A percentile compares a stretch with the other conserved stretches of the same genome.
Conservation (phyloP, 176 grass and related monocot species). For the Eragrostis curvula region DNA sequence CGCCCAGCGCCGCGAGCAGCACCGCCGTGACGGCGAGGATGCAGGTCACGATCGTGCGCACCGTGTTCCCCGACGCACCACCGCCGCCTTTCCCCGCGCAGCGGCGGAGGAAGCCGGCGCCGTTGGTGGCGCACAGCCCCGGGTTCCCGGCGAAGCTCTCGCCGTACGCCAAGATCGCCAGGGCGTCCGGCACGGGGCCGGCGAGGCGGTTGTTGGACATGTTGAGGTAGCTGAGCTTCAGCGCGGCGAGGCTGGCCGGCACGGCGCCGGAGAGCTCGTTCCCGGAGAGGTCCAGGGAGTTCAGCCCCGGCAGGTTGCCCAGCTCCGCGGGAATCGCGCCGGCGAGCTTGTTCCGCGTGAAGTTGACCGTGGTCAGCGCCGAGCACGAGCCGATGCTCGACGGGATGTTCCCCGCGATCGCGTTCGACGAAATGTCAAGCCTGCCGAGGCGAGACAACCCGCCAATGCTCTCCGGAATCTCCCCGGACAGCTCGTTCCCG, state of each 20-base stretch:
- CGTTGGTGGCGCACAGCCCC: constrained; percentile 58
- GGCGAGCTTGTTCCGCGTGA: constrained; percentile 61
- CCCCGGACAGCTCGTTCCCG: constrained; percentile 62
- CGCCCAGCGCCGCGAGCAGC: constrained; percentile 54
- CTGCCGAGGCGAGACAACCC: constrained; percentile 44
- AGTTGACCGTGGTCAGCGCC: constrained; percentile 53
- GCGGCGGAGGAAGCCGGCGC: constrained; percentile 42
- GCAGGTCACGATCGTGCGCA: constrained; percentile 56
- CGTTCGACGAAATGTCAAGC: constrained; percentile 45
- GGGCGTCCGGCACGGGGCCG: constrained; percentile 55
- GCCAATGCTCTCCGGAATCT: constrained; percentile 66
- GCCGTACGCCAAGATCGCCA: constrained; percentile 68
- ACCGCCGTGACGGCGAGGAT: constrained; percentile 47
- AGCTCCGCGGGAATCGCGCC: constrained; percentile 65
- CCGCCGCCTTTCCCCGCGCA: constrained; percentile 27
- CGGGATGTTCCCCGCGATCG: constrained; percentile 63
- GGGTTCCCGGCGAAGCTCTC: constrained; percentile 76
- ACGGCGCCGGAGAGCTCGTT: constrained; percentile 70
- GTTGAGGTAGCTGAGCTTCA: constrained; percentile 77
- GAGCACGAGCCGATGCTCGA: constrained; percentile 61
- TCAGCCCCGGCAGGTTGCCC: constrained; percentile 54
- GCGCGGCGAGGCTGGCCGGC: constrained; percentile 55
- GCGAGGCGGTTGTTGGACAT: constrained; percentile 63
- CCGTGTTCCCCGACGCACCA: background rate
- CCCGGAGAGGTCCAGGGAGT: constrained; percentile 61